Evolutionary conservation across 177 flowering plant species (phyloP).

Genomic region (Vitis hybrid): DNA sequence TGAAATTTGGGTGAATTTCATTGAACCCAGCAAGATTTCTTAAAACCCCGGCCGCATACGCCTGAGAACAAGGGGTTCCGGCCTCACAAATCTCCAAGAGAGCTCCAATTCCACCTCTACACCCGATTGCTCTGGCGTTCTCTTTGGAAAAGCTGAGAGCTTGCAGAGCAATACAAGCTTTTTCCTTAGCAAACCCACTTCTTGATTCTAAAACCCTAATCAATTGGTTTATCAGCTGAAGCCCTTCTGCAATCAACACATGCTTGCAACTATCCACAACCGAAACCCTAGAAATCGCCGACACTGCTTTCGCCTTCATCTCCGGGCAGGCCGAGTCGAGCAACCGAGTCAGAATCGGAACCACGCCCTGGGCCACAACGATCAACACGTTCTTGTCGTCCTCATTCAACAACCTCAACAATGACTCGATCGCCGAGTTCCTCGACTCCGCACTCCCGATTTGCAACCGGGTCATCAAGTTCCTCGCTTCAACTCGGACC

Average conservation of each 20-base stretch:
- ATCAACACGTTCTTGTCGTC: conserved; percentile 87
- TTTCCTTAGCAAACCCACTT: conserved; percentile 74
- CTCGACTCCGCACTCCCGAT: conserved; percentile 69
- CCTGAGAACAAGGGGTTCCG: conserved; percentile 83
- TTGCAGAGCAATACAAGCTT: conserved; percentile 71
- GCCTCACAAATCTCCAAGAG: conserved; percentile 71
- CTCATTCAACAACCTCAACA: conserved; percentile 51
- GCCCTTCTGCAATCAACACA: conserved; percentile 71
- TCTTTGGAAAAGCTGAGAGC: conserved; percentile 67
- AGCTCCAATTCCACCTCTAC: conserved; percentile 76
- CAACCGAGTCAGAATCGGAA: conserved; percentile 62
- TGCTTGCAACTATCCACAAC: conserved; percentile 70
- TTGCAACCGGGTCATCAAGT: conserved; percentile 74
- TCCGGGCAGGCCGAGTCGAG: conserved; percentile 63
- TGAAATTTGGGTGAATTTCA: conserved; percentile 56
- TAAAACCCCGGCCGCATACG: conserved; percentile 77
- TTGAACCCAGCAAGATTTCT: conserved; percentile 60
- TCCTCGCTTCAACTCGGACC: conserved; percentile 42
- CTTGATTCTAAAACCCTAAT: conserved; percentile 79
- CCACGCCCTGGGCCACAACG: conserved; percentile 82
- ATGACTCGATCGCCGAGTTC: conserved; percentile 60
- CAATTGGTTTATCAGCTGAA: conserved; percentile 64
- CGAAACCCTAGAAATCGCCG: conserved; percentile 77
- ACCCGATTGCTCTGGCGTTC: conserved; percentile 81
- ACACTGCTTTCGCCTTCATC: conserved; percentile 69